Evolutionary conservation across 1,139 yeast genomes (phyloP).

Genomic region (Diutina ranongensis): DNA sequence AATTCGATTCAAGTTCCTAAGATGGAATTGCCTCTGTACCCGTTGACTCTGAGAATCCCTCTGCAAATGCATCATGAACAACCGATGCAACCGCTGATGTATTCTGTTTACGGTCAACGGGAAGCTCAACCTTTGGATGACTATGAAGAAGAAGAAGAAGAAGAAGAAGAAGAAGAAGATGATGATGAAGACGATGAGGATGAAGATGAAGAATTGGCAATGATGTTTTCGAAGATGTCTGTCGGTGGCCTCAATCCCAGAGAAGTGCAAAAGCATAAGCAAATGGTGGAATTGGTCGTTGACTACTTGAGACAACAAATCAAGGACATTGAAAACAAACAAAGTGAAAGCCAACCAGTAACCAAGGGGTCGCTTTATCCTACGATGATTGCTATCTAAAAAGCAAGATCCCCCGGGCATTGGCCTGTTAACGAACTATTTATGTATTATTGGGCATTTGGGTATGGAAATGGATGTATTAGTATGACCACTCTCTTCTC

Average conservation of each 20-base stretch:
- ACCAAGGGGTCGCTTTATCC: conserved; percentile 20
- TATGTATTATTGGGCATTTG: not conserved
- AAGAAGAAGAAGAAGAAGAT: conserved; percentile 8
- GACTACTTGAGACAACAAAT: conserved; percentile 16
- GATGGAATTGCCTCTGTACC: conserved; percentile 5
- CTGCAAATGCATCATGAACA: not conserved
- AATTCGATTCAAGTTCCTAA: not conserved
- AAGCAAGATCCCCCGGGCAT: too few relatives aligned
- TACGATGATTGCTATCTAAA: conserved; percentile 20
- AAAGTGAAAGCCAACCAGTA: too few relatives aligned
- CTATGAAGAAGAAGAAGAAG: conserved; percentile 1
- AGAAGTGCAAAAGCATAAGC: conserved; percentile 26
- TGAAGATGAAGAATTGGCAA: conserved; percentile 13
- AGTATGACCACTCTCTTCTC: conserved; percentile 6
- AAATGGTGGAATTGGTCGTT: conserved; percentile 23
- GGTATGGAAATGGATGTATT: conserved; percentile 5
- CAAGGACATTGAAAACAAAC: conserved; percentile 9
- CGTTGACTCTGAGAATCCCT: not conserved
- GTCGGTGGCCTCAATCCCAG: conserved; percentile 13
- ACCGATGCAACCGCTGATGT: not conserved
- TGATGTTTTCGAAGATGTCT: conserved; percentile 14
- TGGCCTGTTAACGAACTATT: too few relatives aligned
- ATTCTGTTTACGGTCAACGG: conserved; percentile 4
- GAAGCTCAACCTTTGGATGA: conserved; percentile 1
- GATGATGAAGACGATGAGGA: conserved; percentile 13